Percentiles rank a stretch among this genome's conserved stretches.
Conservation (phyloP, 179 eudicot genomes). For the Sideroxylon spinosum region DNA sequence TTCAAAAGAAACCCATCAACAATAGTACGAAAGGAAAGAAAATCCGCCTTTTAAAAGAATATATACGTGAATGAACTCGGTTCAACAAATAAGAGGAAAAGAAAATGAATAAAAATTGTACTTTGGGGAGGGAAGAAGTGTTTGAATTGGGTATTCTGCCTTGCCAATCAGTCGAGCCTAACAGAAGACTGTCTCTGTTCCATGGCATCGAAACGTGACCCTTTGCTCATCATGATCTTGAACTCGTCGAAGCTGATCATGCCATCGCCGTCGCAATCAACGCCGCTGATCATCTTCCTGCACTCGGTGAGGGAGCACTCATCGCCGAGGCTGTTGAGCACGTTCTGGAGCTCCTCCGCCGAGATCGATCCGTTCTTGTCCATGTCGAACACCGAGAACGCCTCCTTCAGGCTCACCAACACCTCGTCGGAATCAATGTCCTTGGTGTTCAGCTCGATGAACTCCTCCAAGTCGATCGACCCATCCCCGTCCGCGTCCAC, state of each 20-base stretch:
- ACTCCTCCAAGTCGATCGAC: constrained; percentile 46
- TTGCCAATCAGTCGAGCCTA: too few relatives aligned
- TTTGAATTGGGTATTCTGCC: too few relatives aligned
- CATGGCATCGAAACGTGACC: constrained; percentile 32
- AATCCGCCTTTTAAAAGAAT: too few relatives aligned
- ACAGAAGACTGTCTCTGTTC: constrained; percentile 1
- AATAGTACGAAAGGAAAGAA: too few relatives aligned
- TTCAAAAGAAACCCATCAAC: too few relatives aligned
- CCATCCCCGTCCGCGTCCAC: constrained; percentile 60
- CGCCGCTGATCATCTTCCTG: constrained; percentile 50
- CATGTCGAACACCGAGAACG: constrained; percentile 47
- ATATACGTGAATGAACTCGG: too few relatives aligned
- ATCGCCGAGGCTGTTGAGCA: constrained; percentile 50
- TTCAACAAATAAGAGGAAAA: too few relatives aligned
- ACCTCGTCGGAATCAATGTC: constrained; percentile 45
- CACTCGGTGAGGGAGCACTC: constrained; percentile 47
- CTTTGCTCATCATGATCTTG: constrained; percentile 51
- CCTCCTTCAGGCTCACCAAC: constrained; percentile 34
- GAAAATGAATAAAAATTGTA: too few relatives aligned
- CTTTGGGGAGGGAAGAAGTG: too few relatives aligned
- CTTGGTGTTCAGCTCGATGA: constrained; percentile 46
- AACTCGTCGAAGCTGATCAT: constrained; percentile 52
- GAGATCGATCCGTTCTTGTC: constrained; percentile 51
- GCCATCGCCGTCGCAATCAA: constrained; percentile 55
- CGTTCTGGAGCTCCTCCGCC: constrained; percentile 47